These are phyloP conservation scores for Glaciozyma antarctica DNA, from an alignment of 768 basidiomycete genomes.

Conservation along the genomic window DNA sequence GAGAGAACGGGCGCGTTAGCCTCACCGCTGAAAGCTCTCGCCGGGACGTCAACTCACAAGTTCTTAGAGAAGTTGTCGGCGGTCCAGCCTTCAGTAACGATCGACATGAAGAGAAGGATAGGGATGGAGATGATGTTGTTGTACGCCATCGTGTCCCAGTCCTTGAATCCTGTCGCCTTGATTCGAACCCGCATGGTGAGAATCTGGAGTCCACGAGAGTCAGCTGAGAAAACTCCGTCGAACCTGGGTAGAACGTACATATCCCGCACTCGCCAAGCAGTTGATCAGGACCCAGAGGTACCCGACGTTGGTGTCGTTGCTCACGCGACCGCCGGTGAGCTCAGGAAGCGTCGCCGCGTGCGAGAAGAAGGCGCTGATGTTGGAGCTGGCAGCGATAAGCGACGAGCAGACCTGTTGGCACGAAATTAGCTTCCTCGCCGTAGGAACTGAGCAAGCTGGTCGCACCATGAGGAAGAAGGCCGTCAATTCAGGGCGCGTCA, in stretches of 20 bases:
- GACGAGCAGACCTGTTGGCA: conserved; percentile 69
- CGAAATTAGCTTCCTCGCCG: too few species aligned
- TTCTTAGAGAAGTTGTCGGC: conserved; percentile 63
- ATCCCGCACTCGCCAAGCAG: conserved; percentile 5
- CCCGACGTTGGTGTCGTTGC: conserved; percentile 50
- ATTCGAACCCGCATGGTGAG: conserved; percentile 93
- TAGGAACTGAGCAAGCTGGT: conserved; percentile 35
- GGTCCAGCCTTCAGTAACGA: conserved; percentile 84
- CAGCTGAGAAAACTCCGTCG: conserved; percentile 66
- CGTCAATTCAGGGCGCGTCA: conserved; percentile 75
- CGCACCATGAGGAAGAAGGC: conserved; percentile 92
- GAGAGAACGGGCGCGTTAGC: background rate
- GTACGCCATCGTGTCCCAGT: conserved; percentile 99
- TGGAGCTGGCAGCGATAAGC: conserved; percentile 91
- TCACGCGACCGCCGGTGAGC: background rate
- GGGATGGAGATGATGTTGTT: conserved; percentile 94
- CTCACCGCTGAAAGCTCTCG: background rate
- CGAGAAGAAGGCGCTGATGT: conserved; percentile 54
- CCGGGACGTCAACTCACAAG: conserved; percentile 57
- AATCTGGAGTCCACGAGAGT: conserved; percentile 63
- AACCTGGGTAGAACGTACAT: too few species aligned
- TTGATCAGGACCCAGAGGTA: conserved; percentile 83
- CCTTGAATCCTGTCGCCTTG: conserved; percentile 77
- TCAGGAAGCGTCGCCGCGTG: conserved; percentile 1
- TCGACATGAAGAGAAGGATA: conserved; percentile 67